Percentiles rank a stretch among this genome's conserved stretches.
These are phyloP conservation scores for Neonectria ditissima DNA, from an alignment of 2,329 filamentous ascomycete genomes.

Conservation along the genomic window DNA sequence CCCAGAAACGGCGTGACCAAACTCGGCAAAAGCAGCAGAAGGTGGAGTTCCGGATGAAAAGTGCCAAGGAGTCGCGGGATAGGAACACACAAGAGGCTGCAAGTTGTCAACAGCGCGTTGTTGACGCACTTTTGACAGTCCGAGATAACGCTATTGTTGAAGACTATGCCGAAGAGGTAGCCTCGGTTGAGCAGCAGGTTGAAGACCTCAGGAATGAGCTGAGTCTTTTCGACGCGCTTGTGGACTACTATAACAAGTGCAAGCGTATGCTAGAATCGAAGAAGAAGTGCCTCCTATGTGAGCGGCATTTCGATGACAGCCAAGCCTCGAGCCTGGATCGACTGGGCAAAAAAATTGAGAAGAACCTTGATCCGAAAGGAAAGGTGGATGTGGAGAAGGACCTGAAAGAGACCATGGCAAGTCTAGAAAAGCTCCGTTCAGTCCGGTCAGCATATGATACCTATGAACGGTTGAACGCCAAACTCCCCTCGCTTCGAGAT, in stretches of 20 bases:
- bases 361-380: constrained; percentile 70
- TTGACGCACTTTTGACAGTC: constrained; percentile 60
- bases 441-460: constrained; percentile 79
- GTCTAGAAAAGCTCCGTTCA: constrained; percentile 70
- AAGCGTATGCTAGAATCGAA: constrained; percentile 73
- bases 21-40: constrained; percentile 80
- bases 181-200: constrained; percentile 66
- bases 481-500: constrained; percentile 76
- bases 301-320: constrained; percentile 73
- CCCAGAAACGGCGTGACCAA: constrained; percentile 77
- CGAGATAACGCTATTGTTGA: constrained; percentile 62
- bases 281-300: constrained; percentile 82
- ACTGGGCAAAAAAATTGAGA: constrained; percentile 75
- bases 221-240: constrained; percentile 75
- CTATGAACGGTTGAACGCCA: constrained; percentile 75
- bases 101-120: constrained; percentile 68
- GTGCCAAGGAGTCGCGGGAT: constrained; percentile 71
- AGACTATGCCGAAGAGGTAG: constrained; percentile 65
- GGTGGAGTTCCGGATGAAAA: constrained; percentile 78
- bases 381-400: constrained; percentile 72
- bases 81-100: constrained; percentile 73
- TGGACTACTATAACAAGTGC: constrained; percentile 78
- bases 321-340: constrained; percentile 68
- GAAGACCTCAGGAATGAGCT: constrained; percentile 74
- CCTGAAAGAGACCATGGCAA: constrained; percentile 62